Evolutionary conservation across 2,329 filamentous ascomycete genomes (phyloP), one percentile per base, ranked within the genome.

Genomic region (Colletotrichum cereale): DNA sequence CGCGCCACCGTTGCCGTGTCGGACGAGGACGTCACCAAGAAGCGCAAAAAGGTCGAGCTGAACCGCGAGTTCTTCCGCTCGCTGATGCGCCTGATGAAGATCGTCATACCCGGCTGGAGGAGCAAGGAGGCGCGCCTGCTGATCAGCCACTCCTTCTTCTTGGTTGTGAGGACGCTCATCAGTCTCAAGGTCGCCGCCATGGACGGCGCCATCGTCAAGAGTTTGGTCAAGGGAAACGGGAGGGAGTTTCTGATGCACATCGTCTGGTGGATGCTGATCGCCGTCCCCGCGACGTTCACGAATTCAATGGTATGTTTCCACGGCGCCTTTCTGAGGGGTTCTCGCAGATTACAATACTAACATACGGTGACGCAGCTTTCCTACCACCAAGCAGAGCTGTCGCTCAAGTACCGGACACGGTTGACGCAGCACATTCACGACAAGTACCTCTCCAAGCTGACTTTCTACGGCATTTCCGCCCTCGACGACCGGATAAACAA

Each of bases 401-500:
- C 96, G 0, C 86, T 99, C 38, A 93, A 96, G 78, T 99, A 99
- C 81, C 92, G 96, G 73, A 96, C 95, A 48, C 91, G 96, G 56
- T 87, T 99, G 42, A 99, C 96, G n/a, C 93, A 96, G 78, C 87
- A 95, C 80, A 96, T 99, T 62, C 96, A 99, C 84, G 93, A 97
- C 80, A 94, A 95, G 80, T 99, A 99, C 81, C 88, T 99, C 18
- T 95, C 93, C n/a, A 93, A 97, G 72, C 93, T 99, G 89, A 98
- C 96, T 0, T 99, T 98, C 81, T 99, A 99, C 81, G 95, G 95
- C 3, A 92, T 99, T 63, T 97, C 95, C 1, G 95, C 96, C 0
- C 87, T 99, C 44, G 96, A 99, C 78, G 96, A 99, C 80, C 91
- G 96, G 79, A 97, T 99, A 87, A 97, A 98, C 86, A 99, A 99